Conservation (phyloP, 345 rosid genomes). For the Odontarrhena argentea region DNA sequence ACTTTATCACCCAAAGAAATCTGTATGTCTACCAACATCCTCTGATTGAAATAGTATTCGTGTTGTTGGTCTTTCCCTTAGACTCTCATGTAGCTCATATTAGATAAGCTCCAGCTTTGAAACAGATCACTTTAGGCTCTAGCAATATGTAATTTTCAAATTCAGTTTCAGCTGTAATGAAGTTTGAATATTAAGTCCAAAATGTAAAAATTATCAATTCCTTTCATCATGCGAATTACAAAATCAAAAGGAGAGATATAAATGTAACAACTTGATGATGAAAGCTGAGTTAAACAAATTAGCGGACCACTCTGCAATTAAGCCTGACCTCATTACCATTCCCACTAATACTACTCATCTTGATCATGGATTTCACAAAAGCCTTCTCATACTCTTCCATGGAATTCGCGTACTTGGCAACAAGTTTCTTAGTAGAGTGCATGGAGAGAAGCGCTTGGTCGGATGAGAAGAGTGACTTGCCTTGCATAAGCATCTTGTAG, state of each 20-base stretch:
- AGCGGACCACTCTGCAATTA: constrained; percentile 57
- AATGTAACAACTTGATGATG: constrained; percentile 4
- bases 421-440: constrained; percentile 53
- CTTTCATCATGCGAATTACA: too few relatives aligned
- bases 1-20: constrained; percentile 33
- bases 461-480: constrained; percentile 74
- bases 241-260: not conserved
- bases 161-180: not conserved
- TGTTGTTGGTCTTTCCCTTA: not conserved
- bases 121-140: not conserved
- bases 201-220: too few relatives aligned
- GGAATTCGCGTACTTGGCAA: constrained; percentile 56
- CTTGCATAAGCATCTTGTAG: constrained; percentile 68
- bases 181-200: too few relatives aligned
- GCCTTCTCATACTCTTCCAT: constrained; percentile 54
- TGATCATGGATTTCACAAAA: constrained; percentile 77
- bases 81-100: constrained; percentile 8
- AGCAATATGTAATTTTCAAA: constrained; percentile 2
- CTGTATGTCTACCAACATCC: constrained; percentile 25
- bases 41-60: constrained; percentile 22
- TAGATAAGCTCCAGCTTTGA: not conserved
- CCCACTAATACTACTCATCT: constrained; percentile 75
- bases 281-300: constrained; percentile 3
- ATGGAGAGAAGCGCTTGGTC: constrained; percentile 72
- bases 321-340: constrained; percentile 76